Evolutionary conservation across 83 land plant genomes (phyloP), one percentile per base, ranked within the genome.

Genomic region (Diphasiastrum complanatum): DNA sequence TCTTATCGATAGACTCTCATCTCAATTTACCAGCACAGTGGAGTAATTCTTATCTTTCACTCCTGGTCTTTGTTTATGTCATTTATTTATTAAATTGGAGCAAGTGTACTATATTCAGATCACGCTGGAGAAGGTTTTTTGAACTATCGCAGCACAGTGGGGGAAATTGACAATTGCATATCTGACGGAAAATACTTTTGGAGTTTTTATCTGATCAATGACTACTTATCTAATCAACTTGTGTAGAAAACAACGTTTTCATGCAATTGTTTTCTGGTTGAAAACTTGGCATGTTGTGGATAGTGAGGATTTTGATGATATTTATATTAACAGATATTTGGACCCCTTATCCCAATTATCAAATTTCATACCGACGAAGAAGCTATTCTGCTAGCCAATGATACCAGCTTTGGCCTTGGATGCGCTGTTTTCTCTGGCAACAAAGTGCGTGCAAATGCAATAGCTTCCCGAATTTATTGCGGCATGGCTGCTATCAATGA

Each of bases 251-350:
- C 23, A 4, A 47, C 23, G 50, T 47, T 14, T 47, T 4, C 50
- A 4, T 47, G 50, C 50, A 14, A 47, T 19, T 19, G n/a, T n/a
- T 14, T 3, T 47, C 23, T 4, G 4, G 50, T 25, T 14, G 23
- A 47, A 14, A 3, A 47, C 50, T 19, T 19, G 50, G 10, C 50
- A 47, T 14, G 3, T 47, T 4, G 3, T 47, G 18, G 14, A 4
- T 25, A 20, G 14, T 47, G 10, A 19, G 23, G 5, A 4, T 4
- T 47, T 47, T 65, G 35, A n/a, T n/a, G n/a, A n/a, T n/a, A n/a
- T n/a, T n/a, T n/a, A n/a, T n/a, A n/a, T n/a, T n/a, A n/a, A n/a
- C 83, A 86, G 96, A 81, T 84, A 26, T 90, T 90, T 81, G 96
- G 96, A 38, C 96, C 96, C 60, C 86, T 90, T 29, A 72, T 90